Percentiles rank a stretch among this genome's conserved stretches.
These are phyloP conservation scores for Fusarium goolgardi DNA, from an alignment of 2,329 filamentous ascomycete species.

Conservation along the genomic window DNA sequence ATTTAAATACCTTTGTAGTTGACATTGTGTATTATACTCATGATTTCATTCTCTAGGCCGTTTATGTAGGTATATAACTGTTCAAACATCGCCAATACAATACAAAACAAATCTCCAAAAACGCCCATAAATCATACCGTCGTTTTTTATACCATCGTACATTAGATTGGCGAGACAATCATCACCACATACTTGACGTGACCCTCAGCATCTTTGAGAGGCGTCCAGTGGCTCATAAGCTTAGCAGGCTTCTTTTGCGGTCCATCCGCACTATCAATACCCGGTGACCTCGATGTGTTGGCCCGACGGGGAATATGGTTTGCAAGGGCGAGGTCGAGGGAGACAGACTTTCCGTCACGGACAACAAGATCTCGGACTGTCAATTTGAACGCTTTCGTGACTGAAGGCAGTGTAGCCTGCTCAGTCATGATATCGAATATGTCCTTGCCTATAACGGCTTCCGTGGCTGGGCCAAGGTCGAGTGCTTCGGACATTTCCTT, in stretches of 20 bases:
- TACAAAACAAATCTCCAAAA: constrained; percentile 16
- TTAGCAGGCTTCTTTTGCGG: constrained; percentile 38
- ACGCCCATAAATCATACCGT: constrained; percentile 10
- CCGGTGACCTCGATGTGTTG: constrained; percentile 35
- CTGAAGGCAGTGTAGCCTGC: constrained; percentile 56
- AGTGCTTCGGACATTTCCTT: constrained; percentile 61
- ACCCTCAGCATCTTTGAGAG: constrained; percentile 43
- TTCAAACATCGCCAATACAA: constrained; percentile 19
- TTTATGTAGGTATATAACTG: constrained; percentile 33
- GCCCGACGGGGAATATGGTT: constrained; percentile 46
- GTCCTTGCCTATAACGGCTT: constrained; percentile 59
- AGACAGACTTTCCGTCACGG: constrained; percentile 52
- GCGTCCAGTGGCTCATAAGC: constrained; percentile 49
- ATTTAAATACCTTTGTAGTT: background rate
- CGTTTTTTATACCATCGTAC: background rate
- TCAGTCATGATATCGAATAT: constrained; percentile 66
- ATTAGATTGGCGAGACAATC: constrained; percentile 36
- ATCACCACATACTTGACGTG: constrained; percentile 45
- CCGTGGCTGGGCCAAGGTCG: constrained; percentile 53
- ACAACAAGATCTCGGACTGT: constrained; percentile 56
- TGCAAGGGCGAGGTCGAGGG: constrained; percentile 47
- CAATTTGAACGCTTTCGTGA: constrained; percentile 59
- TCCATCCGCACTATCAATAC: constrained; percentile 30
- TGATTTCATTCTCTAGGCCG: constrained; percentile 39
- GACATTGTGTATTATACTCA: constrained; percentile 24